Base-by-base conservation (phyloP, 2,329 filamentous ascomycete species). In the Aquanectria penicillioides region DNA sequence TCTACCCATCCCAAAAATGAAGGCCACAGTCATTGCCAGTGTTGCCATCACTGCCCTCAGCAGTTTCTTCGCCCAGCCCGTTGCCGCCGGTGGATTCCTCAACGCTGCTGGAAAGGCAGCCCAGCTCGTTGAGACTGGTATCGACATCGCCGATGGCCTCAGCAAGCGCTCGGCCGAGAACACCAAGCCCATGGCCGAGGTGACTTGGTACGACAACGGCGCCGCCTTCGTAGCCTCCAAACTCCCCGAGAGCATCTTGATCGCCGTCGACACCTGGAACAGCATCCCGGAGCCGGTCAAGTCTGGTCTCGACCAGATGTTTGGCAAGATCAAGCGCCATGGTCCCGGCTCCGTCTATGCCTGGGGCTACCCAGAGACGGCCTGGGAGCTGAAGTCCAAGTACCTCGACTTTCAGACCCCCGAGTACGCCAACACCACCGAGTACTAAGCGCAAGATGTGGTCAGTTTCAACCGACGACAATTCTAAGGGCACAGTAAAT, bases 121-220 rank as follows among this genome's bases (percentile, higher is more conserved):
- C 15, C 7, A 15, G 23, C 47, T 51, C 25, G 34, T 51, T 6
- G n/a, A 13, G 15, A 31, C 17, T 31, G 47, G 47, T 10, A 12
- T 8, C 17, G 47, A 51, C 5, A 31, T 51, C 25, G 47, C 47
- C 33, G 34, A 40, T 5, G 34, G n/a, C 1, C 10, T 40, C 23
- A 51, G n/a, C 34, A 51, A 51, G 47, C 47, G 47, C 25, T 29
- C 23, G 22, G 2, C 47, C 12, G 34, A 51, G 3, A 25, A 38
- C 23, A 13, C 34, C 34, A 51, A 51, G 47, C 47, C 47, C 6
- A 12, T 31, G 11, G 47, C 34, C 15, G 34, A 4, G 23, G n/a
- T 51, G 47, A 51, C 34, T 51, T 51, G 47, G 47, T 51, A 51
- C 34, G 47, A 51, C 47, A 51, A 51, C 34, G 47, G 47, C 17